Conservation (phyloP, 345 rosid species). For the Boechera divaricarpa region DNA sequence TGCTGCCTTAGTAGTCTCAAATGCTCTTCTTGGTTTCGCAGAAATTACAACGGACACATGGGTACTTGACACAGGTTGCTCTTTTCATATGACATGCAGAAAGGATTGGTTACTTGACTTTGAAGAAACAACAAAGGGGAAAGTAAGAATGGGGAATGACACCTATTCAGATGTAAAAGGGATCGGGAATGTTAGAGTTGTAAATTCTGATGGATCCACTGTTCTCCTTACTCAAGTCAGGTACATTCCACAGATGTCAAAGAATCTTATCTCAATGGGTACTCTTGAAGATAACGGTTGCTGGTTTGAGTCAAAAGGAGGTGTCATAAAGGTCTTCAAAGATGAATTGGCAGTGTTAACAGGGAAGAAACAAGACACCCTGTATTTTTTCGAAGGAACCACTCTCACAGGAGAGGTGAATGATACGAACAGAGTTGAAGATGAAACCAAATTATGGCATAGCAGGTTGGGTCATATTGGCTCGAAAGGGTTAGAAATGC, state of each 20-base stretch:
- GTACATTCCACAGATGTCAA: neutral
- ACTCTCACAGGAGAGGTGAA: neutral
- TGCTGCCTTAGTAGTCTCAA: neutral
- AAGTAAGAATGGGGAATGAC: neutral
- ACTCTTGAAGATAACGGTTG: neutral
- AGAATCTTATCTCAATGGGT: neutral
- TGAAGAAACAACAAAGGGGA: neutral
- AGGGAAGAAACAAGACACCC: neutral
- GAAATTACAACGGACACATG: neutral
- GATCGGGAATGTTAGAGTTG: rapidly evolving
- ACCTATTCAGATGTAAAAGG: neutral
- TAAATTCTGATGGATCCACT: neutral
- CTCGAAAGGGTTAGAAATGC: neutral
- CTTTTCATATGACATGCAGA: neutral
- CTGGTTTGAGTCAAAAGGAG: neutral
- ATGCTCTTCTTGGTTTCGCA: neutral
- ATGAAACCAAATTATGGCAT: neutral
- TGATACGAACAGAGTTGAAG: rapidly evolving
- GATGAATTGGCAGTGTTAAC: neutral
- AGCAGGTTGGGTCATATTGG: neutral
- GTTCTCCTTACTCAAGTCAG: neutral
- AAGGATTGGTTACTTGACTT: neutral
- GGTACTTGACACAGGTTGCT: neutral
- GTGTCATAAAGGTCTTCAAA: rapidly evolving
- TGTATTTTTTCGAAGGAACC: neutral